phyloP scores from a whole-genome alignment of 345 rosid species.

The Clausena lansium region DNA sequence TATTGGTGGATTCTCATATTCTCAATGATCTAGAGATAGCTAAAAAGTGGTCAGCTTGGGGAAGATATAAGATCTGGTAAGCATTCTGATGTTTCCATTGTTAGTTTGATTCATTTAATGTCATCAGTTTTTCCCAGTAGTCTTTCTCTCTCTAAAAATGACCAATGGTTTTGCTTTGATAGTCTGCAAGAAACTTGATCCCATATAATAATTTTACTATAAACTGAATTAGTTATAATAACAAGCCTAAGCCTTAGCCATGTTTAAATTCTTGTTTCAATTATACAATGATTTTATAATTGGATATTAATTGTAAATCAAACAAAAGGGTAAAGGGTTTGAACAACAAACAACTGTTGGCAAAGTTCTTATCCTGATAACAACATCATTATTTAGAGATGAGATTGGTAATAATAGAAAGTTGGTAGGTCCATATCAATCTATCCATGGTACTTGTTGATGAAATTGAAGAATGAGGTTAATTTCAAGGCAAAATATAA shows the following conservation, averaged over 20 bases:
- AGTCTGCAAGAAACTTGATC: background rate
- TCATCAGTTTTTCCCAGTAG: background rate
- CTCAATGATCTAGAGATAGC: constrained; percentile 76
- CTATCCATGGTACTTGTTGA: background rate
- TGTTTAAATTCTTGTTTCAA: background rate
- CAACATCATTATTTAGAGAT: background rate
- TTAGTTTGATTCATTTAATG: background rate
- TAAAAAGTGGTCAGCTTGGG: constrained; percentile 83
- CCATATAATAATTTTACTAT: background rate
- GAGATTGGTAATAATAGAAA: constrained; percentile 8
- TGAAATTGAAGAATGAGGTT: too few species aligned
- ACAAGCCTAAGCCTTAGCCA: background rate
- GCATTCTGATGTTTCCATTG: constrained; percentile 11
- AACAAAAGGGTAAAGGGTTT: background rate
- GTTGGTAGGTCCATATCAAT: constrained; percentile 23
- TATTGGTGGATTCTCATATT: constrained; percentile 97
- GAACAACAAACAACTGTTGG: background rate
- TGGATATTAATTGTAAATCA: background rate
- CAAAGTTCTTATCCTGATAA: constrained; percentile 7
- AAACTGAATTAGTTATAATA: background rate
- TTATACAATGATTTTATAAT: background rate
- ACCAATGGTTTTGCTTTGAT: background rate
- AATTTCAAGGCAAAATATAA: too few species aligned
- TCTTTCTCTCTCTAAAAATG: background rate
- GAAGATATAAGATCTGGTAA: constrained; percentile 98